Conservation (phyloP, 768 basidiomycete genomes). For the Termitomyces sp. region DNA sequence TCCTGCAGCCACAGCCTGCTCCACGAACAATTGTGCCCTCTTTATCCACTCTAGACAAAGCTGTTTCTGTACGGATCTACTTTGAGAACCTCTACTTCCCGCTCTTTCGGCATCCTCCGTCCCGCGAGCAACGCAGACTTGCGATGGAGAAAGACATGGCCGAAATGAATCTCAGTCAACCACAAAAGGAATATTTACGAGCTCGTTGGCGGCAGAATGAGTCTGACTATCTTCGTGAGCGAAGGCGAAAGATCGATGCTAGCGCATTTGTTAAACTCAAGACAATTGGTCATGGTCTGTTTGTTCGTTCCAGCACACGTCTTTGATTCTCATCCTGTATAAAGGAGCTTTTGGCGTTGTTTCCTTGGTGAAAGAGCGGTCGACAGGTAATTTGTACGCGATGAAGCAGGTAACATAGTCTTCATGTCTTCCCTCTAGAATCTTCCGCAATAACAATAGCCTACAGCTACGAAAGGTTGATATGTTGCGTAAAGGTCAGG, state of each 20-base stretch:
- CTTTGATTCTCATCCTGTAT: conserved; percentile 1
- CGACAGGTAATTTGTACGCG: conserved; percentile 78
- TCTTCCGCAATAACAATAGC: conserved; percentile 19
- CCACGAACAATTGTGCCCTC: conserved; percentile 75
- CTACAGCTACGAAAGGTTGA: conserved; percentile 77
- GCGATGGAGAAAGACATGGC: conserved; percentile 89
- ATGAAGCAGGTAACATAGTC: conserved; percentile 83
- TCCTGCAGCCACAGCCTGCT: conserved; percentile 33
- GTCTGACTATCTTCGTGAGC: conserved; percentile 84
- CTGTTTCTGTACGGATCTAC: conserved; percentile 88
- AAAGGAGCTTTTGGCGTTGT: conserved; percentile 78
- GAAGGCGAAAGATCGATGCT: conserved; percentile 76
- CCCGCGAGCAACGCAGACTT: conserved; percentile 78
- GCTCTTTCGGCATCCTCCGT: conserved; percentile 78
- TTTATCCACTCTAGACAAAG: conserved; percentile 88
- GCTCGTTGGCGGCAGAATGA: conserved; percentile 84
- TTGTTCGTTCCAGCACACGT: conserved; percentile 12
- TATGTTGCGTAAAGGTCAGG: conserved; percentile 95
- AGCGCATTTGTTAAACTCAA: conserved; percentile 87
- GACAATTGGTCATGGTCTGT: conserved; percentile 88
- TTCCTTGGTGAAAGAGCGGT: conserved; percentile 81
- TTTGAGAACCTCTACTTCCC: conserved; percentile 91
- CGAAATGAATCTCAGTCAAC: conserved; percentile 64
- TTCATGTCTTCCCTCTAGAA: conserved; percentile 6
- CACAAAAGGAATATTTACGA: conserved; percentile 69